Conservation (phyloP, 2,329 filamentous ascomycete genomes). For the Blumeria hordei region DNA sequence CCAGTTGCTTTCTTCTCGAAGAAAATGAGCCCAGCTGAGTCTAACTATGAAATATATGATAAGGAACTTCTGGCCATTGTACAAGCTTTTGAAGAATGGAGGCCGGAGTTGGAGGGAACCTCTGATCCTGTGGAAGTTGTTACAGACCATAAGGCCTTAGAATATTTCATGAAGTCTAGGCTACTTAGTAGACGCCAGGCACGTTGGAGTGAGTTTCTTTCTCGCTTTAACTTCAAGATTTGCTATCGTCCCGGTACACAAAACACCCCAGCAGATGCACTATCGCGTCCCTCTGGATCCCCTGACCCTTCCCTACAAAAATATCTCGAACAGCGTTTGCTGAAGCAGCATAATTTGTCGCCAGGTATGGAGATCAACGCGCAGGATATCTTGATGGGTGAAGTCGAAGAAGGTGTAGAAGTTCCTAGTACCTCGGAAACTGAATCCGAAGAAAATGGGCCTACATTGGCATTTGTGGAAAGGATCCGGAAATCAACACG, state of each 20-base stretch:
- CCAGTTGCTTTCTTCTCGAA: neutral
- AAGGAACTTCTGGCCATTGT: neutral
- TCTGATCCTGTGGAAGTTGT: neutral
- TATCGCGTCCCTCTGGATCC: neutral
- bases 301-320: too few species aligned
- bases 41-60: neutral
- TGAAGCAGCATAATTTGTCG: too few species aligned
- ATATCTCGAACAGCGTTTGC: too few species aligned
- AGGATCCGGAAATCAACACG: too few species aligned
- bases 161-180: neutral
- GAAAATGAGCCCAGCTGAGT: neutral
- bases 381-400: too few species aligned
- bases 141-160: neutral
- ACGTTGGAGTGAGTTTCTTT: neutral
- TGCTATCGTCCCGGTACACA: neutral
- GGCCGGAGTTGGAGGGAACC: neutral
- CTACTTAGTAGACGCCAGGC: neutral
- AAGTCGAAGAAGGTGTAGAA: too few species aligned
- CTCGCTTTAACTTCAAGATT: neutral
- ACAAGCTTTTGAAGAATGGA: neutral
- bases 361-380: too few species aligned
- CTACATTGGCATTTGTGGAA: too few species aligned
- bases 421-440: too few species aligned
- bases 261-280: neutral
- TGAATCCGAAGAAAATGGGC: too few species aligned